Conservation (phyloP, 306 rosid species). For the Cucumis cinereus region DNA sequence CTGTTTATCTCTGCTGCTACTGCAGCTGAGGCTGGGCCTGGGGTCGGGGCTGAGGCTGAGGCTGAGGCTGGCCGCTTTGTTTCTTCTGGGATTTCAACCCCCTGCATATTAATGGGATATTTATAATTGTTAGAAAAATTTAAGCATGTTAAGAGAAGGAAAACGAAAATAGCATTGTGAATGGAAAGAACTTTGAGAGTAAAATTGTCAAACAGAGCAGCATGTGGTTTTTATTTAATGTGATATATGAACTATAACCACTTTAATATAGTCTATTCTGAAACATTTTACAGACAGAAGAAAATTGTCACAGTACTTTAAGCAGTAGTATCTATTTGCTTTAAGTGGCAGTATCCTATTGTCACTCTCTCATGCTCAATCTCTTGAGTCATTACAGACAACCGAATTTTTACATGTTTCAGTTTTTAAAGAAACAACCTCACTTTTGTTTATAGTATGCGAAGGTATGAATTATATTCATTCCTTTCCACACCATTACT, state of each 20-base stretch:
- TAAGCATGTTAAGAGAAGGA: not conserved
- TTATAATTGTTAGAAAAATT: not conserved
- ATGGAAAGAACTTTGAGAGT: not conserved
- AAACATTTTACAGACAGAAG: not conserved
- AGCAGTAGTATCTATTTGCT: not conserved
- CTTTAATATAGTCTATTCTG: not conserved
- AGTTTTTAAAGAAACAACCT: not conserved
- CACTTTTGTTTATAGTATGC: not conserved
- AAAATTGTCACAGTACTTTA: not conserved
- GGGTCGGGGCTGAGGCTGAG: slow-evolving; percentile 7
- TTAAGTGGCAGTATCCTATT: not conserved
- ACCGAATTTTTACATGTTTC: not conserved
- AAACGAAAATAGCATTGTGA: not conserved
- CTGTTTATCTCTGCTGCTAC: slow-evolving; percentile 33
- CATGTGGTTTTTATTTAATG: not conserved
- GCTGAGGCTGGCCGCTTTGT: slow-evolving; percentile 8
- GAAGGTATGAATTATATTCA: not conserved
- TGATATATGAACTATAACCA: not conserved
- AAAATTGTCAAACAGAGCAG: not conserved
- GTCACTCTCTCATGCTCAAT: not conserved
- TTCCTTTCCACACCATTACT: not conserved
- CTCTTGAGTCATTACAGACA: not conserved
- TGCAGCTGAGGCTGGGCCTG: not conserved
- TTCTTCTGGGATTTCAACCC: slow-evolving; percentile 39
- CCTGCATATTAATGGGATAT: slow-evolving; percentile 31